A percentile compares a stretch with the other conserved stretches of the same genome.
These are phyloP conservation scores for Kodamaea derodonti DNA, from an alignment of 1,139 yeast species.

Conservation along the genomic window DNA sequence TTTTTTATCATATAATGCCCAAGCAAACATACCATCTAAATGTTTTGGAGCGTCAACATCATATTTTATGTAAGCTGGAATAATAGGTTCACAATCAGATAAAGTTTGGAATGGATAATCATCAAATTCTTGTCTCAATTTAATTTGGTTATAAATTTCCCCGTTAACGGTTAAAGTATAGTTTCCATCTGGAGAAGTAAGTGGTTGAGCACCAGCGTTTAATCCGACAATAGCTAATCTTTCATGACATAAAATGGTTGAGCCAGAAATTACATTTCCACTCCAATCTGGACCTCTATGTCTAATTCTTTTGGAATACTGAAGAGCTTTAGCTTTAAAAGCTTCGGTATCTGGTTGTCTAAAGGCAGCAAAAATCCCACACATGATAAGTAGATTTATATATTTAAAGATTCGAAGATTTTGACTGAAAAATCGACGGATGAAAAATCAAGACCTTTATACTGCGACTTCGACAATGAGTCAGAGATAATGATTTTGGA, in stretches of 20 bases:
- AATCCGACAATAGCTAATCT: conserved; percentile 94
- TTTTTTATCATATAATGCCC: conserved; percentile 80
- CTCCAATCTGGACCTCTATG: conserved; percentile 99
- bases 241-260: conserved; percentile 84
- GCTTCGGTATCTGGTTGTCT: conserved; percentile 73
- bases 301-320: conserved; percentile 85
- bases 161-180: conserved; percentile 87
- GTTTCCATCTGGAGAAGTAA: conserved; percentile 72
- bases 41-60: conserved; percentile 87
- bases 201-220: conserved; percentile 97
- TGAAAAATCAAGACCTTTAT: not conserved
- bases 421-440: too few relatives aligned
- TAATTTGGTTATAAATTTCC: conserved; percentile 95
- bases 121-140: conserved; percentile 68
- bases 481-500: too few relatives aligned
- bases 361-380: conserved; percentile 96
- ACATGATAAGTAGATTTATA: too few relatives aligned
- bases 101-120: conserved; percentile 80
- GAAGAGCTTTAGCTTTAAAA: conserved; percentile 85
- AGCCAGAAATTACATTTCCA: conserved; percentile 77
- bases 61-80: conserved; percentile 84
- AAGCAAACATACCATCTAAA: conserved; percentile 98
- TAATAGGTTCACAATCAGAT: conserved; percentile 96
- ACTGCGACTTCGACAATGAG: not conserved
- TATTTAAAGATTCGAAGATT: too few relatives aligned